Evolutionary conservation across 495 filamentous ascomycete genomes (phyloP), one percentile per base, ranked within the genome.

Genomic region (Aspergillus leporis): DNA sequence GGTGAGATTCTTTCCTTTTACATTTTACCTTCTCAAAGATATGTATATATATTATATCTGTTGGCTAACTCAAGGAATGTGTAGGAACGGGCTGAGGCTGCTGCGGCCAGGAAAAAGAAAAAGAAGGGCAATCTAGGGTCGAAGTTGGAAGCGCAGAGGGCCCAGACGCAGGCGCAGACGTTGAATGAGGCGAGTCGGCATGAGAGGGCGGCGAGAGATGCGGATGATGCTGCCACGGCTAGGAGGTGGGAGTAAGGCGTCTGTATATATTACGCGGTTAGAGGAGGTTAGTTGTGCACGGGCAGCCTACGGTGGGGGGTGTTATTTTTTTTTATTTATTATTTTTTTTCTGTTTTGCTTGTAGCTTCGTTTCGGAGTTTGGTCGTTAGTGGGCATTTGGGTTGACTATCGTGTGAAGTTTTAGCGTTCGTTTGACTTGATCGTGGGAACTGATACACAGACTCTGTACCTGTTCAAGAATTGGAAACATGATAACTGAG

Each of bases 81-180:
- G 7, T 59, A 80, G 77, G 75, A 74, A 75, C 75, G 73, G 21
- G 79, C 72, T 12, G 71, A 75, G 21, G 60, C 66, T 21, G 59
- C 56, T 13, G 56, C 60, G 4, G 41, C 68, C 2, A 55, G 66
- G 0, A 67, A 51, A 61, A 68, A 82, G 66, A 71, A 88, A 66
- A 71, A 88, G 3, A 87, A 89, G 63, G n/a, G n/a, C n/a, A n/a
- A n/a, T n/a, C 70, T 92, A 32, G 76, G 79, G 14, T 73, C 77
- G 23, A 82, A 90, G 61, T 67, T 90, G 19, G 85, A 81, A 30
- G 83, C 81, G 47, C 86, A 91, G 72, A 87, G 83, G 75, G 82
- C 81, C 53, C 81, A 87, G 74, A 88, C 85, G 3, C 75, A 83
- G 40, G 68, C 74, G 3, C 84, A 86, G 55, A 86, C 83, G 4